phyloP scores from a whole-genome alignment of 139 green algal species.

The Micractinium conductrix region DNA sequence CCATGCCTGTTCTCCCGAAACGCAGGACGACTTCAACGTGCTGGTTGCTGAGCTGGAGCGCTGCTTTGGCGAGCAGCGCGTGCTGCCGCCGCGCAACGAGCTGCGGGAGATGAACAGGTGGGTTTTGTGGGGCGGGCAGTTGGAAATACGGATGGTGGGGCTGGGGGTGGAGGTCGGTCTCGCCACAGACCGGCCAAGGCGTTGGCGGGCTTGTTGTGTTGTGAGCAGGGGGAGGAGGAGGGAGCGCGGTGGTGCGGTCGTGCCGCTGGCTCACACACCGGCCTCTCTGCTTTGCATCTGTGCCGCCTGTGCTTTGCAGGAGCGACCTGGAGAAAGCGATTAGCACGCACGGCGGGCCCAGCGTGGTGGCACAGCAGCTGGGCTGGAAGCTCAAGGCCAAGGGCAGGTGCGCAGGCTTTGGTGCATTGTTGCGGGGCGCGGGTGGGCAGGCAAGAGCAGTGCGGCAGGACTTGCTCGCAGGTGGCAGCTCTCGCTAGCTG shows the following conservation, averaged over 20 bases:
- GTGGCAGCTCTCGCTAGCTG: no score
- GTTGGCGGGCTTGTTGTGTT: no score
- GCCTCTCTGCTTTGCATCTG: not conserved
- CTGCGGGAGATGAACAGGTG: slow-evolving; percentile 44
- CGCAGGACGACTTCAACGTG: slow-evolving; percentile 46
- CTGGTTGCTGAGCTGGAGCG: slow-evolving; percentile 55
- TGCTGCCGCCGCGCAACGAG: slow-evolving; percentile 47
- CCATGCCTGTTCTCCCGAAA: no score
- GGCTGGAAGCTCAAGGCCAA: slow-evolving; percentile 56
- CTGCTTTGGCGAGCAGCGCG: slow-evolving; percentile 42
- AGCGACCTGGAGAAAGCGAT: slow-evolving; percentile 66
- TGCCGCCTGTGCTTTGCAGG: slow-evolving; percentile 12
- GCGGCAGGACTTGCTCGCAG: no score
- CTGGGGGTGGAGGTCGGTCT: not conserved
- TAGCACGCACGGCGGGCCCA: slow-evolving; percentile 53
- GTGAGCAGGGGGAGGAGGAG: no score
- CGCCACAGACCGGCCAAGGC: no score
- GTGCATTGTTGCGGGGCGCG: no score
- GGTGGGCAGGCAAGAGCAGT: no score
- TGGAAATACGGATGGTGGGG: not conserved
- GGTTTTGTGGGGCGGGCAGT: not conserved
- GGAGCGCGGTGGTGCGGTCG: no score
- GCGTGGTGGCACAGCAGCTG: slow-evolving; percentile 49
- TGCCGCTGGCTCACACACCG: not conserved
- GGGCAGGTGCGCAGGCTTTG: not conserved